Conservation (phyloP, 2,329 filamentous ascomycete species). For the Trichoderma sp. region DNA sequence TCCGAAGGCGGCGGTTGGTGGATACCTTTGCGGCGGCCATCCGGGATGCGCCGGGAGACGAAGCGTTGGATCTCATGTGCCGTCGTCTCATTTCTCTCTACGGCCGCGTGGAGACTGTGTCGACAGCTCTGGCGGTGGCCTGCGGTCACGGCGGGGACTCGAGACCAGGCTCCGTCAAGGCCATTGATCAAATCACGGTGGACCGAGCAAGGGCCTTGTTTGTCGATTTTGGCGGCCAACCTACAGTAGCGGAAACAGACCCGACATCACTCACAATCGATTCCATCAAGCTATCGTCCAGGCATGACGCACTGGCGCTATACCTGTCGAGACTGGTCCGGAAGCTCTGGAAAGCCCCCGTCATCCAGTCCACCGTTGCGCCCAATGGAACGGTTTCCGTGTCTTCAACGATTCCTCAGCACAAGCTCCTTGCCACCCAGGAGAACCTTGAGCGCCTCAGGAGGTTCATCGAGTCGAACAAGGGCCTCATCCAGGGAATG, state of each 20-base stretch:
- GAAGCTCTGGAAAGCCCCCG: slow-evolving; percentile 80
- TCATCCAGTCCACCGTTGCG: slow-evolving; percentile 60
- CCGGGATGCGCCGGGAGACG: slow-evolving; percentile 70
- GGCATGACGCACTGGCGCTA: slow-evolving; percentile 83
- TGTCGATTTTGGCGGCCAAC: slow-evolving; percentile 88
- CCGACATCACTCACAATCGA: slow-evolving; percentile 76
- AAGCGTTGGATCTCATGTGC: slow-evolving; percentile 79
- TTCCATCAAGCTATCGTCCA: slow-evolving; percentile 81
- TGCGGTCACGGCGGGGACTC: slow-evolving; percentile 87
- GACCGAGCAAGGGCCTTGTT: slow-evolving; percentile 85
- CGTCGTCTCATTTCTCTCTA: slow-evolving; percentile 84
- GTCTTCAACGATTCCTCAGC: slow-evolving; percentile 63
- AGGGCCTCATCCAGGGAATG: slow-evolving; percentile 87
- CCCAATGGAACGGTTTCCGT: slow-evolving; percentile 65
- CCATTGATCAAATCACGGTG: slow-evolving; percentile 81
- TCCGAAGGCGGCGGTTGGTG: slow-evolving; percentile 80
- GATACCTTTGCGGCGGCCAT: slow-evolving; percentile 89
- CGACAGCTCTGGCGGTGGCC: slow-evolving; percentile 88
- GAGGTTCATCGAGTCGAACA: slow-evolving; percentile 84
- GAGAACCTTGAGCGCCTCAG: slow-evolving; percentile 77
- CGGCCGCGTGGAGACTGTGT: slow-evolving; percentile 84
- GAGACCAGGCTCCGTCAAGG: slow-evolving; percentile 70
- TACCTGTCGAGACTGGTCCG: slow-evolving; percentile 89
- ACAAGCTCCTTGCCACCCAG: slow-evolving; percentile 76
- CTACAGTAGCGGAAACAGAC: slow-evolving; percentile 75